Conservation (phyloP, 139 green algal genomes). For the Helicosporidium sp. region DNA sequence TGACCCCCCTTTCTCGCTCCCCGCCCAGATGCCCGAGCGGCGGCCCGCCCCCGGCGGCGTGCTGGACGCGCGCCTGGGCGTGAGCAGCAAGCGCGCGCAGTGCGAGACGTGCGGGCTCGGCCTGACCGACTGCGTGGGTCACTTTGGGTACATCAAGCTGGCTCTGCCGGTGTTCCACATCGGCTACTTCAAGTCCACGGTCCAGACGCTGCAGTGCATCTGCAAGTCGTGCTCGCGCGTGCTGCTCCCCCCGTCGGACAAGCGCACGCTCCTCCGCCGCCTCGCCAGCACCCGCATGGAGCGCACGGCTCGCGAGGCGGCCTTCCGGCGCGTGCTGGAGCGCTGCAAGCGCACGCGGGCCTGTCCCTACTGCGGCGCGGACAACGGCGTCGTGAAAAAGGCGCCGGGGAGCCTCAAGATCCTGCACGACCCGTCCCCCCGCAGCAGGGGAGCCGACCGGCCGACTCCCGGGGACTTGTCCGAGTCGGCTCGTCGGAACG, state of each 20-base stretch:
- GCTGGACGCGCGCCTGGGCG: slow-evolving; percentile 65
- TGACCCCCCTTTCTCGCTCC: too few relatives aligned
- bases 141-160: slow-evolving; percentile 93
- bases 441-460: slow-evolving; percentile 42
- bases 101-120: slow-evolving; percentile 77
- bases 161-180: slow-evolving; percentile 98
- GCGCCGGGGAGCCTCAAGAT: slow-evolving; percentile 51
- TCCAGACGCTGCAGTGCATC: slow-evolving; percentile 85
- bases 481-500: too few relatives aligned
- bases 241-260: slow-evolving; percentile 62
- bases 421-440: slow-evolving; percentile 75
- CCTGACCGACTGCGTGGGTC: slow-evolving; percentile 79
- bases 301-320: slow-evolving; percentile 36
- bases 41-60: slow-evolving; percentile 58
- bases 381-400: slow-evolving; percentile 76
- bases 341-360: slow-evolving; percentile 61
- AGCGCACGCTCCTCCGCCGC: slow-evolving; percentile 26
- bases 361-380: slow-evolving; percentile 60
- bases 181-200: slow-evolving; percentile 81
- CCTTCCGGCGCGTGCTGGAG: slow-evolving; percentile 67
- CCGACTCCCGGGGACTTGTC: too few relatives aligned
- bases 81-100: slow-evolving; percentile 51
- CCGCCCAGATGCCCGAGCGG: slow-evolving; percentile 59
- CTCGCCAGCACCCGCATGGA: slow-evolving; percentile 56
- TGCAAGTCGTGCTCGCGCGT: slow-evolving; percentile 89